Conservation (phyloP, 306 rosid species). For the Lathyrus sativus region DNA sequence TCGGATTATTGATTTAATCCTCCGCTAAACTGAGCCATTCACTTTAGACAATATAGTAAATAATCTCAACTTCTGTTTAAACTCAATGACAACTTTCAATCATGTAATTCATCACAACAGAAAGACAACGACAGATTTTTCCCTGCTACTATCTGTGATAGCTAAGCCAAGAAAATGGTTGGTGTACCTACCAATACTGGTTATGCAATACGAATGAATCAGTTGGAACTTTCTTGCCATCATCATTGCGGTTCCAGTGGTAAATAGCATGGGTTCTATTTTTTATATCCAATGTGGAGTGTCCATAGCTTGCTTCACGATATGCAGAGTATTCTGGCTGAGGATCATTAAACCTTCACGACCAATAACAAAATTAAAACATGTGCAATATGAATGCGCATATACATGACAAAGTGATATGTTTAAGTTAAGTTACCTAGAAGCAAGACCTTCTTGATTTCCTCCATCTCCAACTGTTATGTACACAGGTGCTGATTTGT, state of each 20-base stretch:
- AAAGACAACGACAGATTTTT: conserved; percentile 4
- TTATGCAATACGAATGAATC: conserved; percentile 73
- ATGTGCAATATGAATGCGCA: neutral
- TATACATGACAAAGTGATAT: neutral
- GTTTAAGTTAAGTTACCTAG: conserved; percentile 51
- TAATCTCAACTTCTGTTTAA: neutral
- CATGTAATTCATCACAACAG: conserved; percentile 24
- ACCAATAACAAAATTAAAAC: conserved; percentile 30
- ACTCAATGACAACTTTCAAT: conserved; percentile 31
- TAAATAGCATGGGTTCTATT: conserved; percentile 89
- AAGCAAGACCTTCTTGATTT: conserved; percentile 98
- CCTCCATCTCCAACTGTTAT: conserved; percentile 99
- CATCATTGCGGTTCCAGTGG: conserved; percentile 98
- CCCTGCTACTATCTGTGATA: conserved; percentile 3
- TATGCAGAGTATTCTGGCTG: conserved; percentile 96
- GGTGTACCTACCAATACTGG: conserved; percentile 78
- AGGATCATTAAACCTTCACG: conserved; percentile 72
- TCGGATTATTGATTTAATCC: neutral
- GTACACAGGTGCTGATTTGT: conserved; percentile 91
- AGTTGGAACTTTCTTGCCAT: conserved; percentile 72
- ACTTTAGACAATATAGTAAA: neutral
- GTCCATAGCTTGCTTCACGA: conserved; percentile 96
- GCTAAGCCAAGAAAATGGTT: conserved; percentile 29
- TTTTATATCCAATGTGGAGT: conserved; percentile 79
- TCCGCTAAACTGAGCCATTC: neutral